Base-by-base conservation (phyloP, 768 basidiomycete species). In the Sporobolomyces roseus region DNA sequence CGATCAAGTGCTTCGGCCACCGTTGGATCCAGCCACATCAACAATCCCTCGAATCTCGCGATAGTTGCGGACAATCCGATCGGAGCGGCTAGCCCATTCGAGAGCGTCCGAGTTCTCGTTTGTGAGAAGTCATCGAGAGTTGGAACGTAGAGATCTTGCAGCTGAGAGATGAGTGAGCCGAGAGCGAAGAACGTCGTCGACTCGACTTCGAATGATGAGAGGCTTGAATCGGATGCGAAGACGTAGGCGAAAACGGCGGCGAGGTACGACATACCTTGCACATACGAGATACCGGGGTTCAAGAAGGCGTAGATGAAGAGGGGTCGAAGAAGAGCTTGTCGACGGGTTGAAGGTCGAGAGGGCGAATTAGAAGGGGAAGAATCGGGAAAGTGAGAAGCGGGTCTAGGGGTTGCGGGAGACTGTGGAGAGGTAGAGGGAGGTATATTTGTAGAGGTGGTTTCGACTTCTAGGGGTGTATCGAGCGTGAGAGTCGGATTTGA, bases 181-280 rank as follows among this genome's bases (percentile, higher is more conserved):
- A 73, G 23, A 12, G 68, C 72, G 59, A 66, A 68, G 63, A 73
- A 73, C 16, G 72, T 69, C 6, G 46, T 9, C 2, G 68, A 49
- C 30, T 68, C 62, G 49, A 38, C 35, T 27, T 48, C 3, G 1
- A 33, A 33, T 33, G 17, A 16, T 16, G 35, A n/a, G 38, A 35
- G 25, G 6, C 33, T 17, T 25, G 64, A 25, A 29, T 36, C 35
- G 54, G 54, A 27, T 4, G 60, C 25, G 17, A 73, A 70, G 65
- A 73, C 36, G 58, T 49, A 66, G 41, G 9, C 25, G 45, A 67
- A 51, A 36, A 70, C 48, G 41, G 65, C 72, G 45, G 62, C 61
- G 65, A 73, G 51, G 52, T 69, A 73, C 41, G 53, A 55, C 68
- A 68, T 70, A 14, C 68, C 72, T 33, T 73, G 72, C 2, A 73